Evolutionary conservation across 2,329 filamentous ascomycete genomes (phyloP).

Genomic region (Phialophora tarda): DNA sequence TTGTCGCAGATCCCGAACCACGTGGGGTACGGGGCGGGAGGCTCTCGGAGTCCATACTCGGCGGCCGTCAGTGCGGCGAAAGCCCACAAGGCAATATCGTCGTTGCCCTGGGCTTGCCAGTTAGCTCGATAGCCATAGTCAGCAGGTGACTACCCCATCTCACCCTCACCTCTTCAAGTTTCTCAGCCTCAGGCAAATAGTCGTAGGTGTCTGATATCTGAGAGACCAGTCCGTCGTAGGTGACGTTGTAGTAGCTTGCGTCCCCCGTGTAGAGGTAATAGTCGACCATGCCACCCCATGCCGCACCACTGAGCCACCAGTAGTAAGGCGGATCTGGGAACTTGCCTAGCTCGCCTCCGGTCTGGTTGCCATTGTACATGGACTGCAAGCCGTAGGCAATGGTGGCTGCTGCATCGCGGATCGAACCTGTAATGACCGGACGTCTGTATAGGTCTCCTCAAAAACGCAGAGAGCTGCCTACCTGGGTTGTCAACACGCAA

Average conservation of each 20-base stretch:
- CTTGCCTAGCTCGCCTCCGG: slow-evolving; percentile 58
- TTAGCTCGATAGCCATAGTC: neutral
- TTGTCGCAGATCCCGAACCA: slow-evolving; percentile 67
- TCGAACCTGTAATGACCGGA: neutral
- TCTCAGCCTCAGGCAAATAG: slow-evolving; percentile 60
- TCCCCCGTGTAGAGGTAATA: slow-evolving; percentile 72
- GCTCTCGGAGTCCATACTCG: slow-evolving; percentile 67
- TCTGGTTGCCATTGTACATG: slow-evolving; percentile 46
- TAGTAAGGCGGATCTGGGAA: slow-evolving; percentile 72
- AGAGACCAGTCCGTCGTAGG: slow-evolving; percentile 64
- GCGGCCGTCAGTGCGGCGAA: slow-evolving; percentile 70
- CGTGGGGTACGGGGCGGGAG: slow-evolving; percentile 47
- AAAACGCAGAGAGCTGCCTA: neutral
- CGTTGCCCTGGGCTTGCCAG: slow-evolving; percentile 56
- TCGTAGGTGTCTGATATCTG: slow-evolving; percentile 65
- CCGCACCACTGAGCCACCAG: slow-evolving; percentile 69
- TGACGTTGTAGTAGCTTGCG: slow-evolving; percentile 62
- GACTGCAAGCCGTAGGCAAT: neutral
- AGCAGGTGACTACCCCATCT: neutral
- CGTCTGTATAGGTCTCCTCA: neutral
- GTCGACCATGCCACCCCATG: slow-evolving; percentile 70
- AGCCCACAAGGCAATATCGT: slow-evolving; percentile 74
- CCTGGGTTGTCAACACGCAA: neutral
- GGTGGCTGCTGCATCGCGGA: neutral
- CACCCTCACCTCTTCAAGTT: slow-evolving; percentile 31